These are phyloP conservation scores for Ammopiptanthus mongolicus DNA, from an alignment of 306 rosid species.

Conservation along the genomic window DNA sequence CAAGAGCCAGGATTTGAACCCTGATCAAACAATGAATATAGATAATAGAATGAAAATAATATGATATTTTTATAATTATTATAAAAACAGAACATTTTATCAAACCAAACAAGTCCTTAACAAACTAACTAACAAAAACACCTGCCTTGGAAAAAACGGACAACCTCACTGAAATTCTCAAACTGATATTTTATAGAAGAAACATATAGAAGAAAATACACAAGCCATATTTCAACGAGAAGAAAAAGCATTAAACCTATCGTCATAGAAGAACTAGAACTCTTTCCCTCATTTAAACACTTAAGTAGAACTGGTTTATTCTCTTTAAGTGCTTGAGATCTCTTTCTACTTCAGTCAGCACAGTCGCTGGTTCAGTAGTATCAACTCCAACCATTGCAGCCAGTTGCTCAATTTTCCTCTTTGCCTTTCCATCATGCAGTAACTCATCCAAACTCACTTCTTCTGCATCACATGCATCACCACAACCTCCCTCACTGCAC, in stretches of 20 bases:
- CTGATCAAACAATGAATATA: too few relatives aligned
- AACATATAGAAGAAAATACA: neutral
- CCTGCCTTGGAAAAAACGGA: too few relatives aligned
- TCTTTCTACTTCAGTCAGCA: conserved; percentile 38
- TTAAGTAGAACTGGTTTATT: neutral
- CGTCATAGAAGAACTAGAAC: neutral
- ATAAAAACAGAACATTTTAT: too few relatives aligned
- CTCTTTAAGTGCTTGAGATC: conserved; percentile 31
- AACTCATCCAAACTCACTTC: conserved; percentile 29
- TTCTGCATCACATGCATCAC: conserved; percentile 1
- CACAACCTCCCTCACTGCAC: conserved; percentile 10
- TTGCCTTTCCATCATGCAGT: conserved; percentile 20
- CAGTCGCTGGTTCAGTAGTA: conserved; percentile 25
- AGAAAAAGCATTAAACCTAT: neutral
- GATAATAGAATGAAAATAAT: too few relatives aligned
- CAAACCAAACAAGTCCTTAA: too few relatives aligned
- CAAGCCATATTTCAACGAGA: neutral
- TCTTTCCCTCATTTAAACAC: neutral
- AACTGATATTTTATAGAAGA: neutral
- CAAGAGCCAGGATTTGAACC: too few relatives aligned
- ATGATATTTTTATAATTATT: too few relatives aligned
- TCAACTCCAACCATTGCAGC: conserved; percentile 42
- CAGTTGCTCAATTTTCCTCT: conserved; percentile 27
- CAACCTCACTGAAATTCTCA: neutral
- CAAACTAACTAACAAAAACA: too few relatives aligned